Conservation (phyloP, 176 grass and related monocot genomes). For the Carex myosuroides region DNA sequence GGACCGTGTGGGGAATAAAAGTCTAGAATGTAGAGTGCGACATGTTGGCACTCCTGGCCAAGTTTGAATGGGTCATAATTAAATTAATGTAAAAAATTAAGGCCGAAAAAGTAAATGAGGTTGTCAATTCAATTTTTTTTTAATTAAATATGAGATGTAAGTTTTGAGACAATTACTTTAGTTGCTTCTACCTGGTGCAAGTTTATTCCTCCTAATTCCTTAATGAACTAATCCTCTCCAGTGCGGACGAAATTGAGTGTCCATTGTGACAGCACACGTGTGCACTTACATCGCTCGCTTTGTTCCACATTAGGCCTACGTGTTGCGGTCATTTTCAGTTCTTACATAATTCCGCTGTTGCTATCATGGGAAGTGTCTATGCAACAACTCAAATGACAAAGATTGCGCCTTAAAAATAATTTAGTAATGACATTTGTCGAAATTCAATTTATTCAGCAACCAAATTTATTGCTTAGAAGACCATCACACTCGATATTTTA, state of each 20-base stretch:
- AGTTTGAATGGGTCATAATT: background rate
- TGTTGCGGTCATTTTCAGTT: constrained; percentile 4
- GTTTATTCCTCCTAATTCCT: background rate
- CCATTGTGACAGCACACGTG: background rate
- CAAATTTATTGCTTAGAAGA: background rate
- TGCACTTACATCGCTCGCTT: background rate
- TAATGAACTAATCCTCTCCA: background rate
- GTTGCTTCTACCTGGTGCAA: background rate
- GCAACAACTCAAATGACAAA: background rate
- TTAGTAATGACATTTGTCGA: background rate
- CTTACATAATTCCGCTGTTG: background rate
- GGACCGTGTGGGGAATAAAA: constrained; percentile 3
- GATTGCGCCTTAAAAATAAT: background rate
- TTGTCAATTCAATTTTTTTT: background rate
- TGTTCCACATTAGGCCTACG: background rate
- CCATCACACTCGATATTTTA: background rate
- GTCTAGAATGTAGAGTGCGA: background rate
- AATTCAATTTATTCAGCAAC: background rate
- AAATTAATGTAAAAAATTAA: background rate
- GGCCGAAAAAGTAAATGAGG: background rate
- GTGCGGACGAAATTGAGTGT: background rate
- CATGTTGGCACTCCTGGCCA: background rate
- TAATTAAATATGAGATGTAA: background rate
- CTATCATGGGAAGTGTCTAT: background rate
- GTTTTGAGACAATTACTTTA: background rate